Conservation (phyloP, 768 basidiomycete genomes). For the Rhizopogon rudus region DNA sequence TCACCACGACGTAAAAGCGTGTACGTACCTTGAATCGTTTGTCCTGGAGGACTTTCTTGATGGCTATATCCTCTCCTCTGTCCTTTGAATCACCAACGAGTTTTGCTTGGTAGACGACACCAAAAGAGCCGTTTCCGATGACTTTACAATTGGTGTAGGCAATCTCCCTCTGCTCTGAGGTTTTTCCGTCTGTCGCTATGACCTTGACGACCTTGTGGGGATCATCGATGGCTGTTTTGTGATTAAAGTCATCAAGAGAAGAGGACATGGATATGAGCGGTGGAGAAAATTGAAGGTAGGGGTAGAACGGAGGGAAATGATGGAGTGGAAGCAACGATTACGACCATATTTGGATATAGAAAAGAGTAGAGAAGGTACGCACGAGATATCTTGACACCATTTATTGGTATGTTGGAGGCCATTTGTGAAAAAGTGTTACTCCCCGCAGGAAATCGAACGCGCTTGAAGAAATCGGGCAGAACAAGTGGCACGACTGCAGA, state of each 20-base stretch:
- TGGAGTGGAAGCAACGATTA: conserved; percentile 9
- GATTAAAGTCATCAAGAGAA: conserved; percentile 17
- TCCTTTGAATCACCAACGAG: conserved; percentile 63
- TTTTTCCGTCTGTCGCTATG: conserved; percentile 91
- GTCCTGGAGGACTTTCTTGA: conserved; percentile 99
- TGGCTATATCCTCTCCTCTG: conserved; percentile 81
- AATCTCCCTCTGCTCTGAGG: conserved; percentile 81
- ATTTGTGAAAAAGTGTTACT: conserved; percentile 33
- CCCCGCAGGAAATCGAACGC: neutral
- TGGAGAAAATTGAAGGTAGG: conserved; percentile 29
- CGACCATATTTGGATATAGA: conserved; percentile 24
- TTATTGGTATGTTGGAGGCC: conserved; percentile 78
- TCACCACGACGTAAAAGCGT: conserved; percentile 6
- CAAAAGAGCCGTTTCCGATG: conserved; percentile 98
- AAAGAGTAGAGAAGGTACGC: conserved; percentile 32
- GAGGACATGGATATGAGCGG: conserved; percentile 20
- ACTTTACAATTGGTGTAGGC: conserved; percentile 98
- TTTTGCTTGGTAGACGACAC: conserved; percentile 96
- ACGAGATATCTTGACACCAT: conserved; percentile 86
- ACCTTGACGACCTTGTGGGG: conserved; percentile 96
- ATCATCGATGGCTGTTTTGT: conserved; percentile 77
- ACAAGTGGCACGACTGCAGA: conserved; percentile 8
- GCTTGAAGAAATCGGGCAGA: conserved; percentile 2
- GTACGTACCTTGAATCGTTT: conserved; percentile 96
- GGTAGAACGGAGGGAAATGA: conserved; percentile 29